Conservation (phyloP, 2,329 filamentous ascomycete genomes). For the Hymenoscyphus linearis region DNA sequence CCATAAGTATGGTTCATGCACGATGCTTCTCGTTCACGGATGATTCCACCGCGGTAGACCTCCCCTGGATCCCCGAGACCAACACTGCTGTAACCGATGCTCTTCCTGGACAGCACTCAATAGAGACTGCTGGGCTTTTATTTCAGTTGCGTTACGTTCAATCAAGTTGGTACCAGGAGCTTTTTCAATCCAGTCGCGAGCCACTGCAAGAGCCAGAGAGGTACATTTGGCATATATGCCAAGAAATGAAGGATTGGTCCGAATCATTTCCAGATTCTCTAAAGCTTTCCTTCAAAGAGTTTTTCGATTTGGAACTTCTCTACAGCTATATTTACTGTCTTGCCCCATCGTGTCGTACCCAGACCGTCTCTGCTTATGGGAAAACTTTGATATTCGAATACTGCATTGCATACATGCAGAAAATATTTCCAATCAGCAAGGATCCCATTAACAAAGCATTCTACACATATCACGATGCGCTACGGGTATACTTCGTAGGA, state of each 20-base stretch:
- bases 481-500: constrained; percentile 73
- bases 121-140: constrained; percentile 68
- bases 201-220: constrained; percentile 63
- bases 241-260: constrained; percentile 75
- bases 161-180: constrained; percentile 82
- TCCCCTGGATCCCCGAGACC: constrained; percentile 49
- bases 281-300: constrained; percentile 59
- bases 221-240: constrained; percentile 71
- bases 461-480: constrained; percentile 81
- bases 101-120: constrained; percentile 43
- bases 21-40: constrained; percentile 92
- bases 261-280: constrained; percentile 65
- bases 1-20: constrained; percentile 82
- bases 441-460: constrained; percentile 57
- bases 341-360: constrained; percentile 70
- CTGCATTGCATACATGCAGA: constrained; percentile 73
- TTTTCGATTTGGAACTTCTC: constrained; percentile 82
- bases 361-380: constrained; percentile 68
- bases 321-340: constrained; percentile 91
- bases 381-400: constrained; percentile 82
- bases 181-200: constrained; percentile 72
- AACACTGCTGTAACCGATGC: constrained; percentile 29
- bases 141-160: constrained; percentile 82
- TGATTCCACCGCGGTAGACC: constrained; percentile 75
- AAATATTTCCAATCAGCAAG: constrained; percentile 63